phyloP scores from a whole-genome alignment of 2,329 filamentous ascomycete genomes.

The Neocucurbitaria cava region DNA sequence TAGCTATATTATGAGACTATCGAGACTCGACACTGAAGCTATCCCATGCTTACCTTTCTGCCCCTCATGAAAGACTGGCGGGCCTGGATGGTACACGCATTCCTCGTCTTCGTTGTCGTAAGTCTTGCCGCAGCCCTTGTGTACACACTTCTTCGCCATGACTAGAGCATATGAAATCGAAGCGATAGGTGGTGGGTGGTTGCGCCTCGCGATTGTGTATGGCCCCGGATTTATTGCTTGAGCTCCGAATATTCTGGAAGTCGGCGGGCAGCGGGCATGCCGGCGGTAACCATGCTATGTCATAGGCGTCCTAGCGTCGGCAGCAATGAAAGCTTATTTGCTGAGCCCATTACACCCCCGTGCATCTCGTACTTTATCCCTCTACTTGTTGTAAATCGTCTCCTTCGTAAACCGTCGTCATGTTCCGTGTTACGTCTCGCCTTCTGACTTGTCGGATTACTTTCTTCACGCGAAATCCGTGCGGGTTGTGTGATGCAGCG shows the following conservation, averaged over 20 bases:
- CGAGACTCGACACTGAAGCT: background rate
- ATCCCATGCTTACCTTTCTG: conserved; percentile 77
- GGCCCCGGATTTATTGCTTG: conserved; percentile 20
- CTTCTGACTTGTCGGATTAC: conserved; percentile 66
- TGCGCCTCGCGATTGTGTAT: conserved; percentile 14
- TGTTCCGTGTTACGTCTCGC: conserved; percentile 43
- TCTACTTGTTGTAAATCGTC: background rate
- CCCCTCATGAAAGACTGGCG: conserved; percentile 92
- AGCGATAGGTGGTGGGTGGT: conserved; percentile 9
- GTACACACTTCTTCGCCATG: conserved; percentile 88
- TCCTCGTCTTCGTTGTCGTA: conserved; percentile 83
- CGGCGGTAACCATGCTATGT: too few relatives aligned
- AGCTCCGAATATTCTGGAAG: conserved; percentile 48
- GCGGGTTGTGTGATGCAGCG: conserved; percentile 73
- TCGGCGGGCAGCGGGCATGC: background rate
- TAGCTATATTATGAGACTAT: conserved; percentile 5
- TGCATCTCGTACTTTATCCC: background rate
- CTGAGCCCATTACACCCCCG: conserved; percentile 16
- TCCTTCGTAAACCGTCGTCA: conserved; percentile 8
- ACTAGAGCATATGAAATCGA: background rate
- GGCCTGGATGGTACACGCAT: conserved; percentile 91
- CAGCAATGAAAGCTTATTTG: conserved; percentile 28
- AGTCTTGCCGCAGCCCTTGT: conserved; percentile 91
- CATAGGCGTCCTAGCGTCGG: conserved; percentile 32
- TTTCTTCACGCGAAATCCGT: conserved; percentile 75